Evolutionary conservation across 2,329 filamentous ascomycete genomes (phyloP).

Genomic region (Acephala macrosclerotiorum): DNA sequence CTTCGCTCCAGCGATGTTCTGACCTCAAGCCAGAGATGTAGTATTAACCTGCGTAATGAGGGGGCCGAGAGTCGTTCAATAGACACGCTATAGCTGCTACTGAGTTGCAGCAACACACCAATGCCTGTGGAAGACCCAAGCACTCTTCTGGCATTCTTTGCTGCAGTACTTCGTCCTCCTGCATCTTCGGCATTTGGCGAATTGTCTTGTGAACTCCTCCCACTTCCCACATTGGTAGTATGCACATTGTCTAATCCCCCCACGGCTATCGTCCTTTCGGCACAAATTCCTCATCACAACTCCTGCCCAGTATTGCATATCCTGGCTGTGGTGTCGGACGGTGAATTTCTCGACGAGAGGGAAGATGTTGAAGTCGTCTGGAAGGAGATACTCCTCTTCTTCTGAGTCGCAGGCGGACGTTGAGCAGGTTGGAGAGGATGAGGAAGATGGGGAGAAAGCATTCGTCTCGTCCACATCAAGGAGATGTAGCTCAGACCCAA

Average conservation of each 20-base stretch:
- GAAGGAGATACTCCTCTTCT: slow-evolving; percentile 82
- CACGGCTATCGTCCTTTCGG: slow-evolving; percentile 93
- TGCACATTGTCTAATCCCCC: slow-evolving; percentile 94
- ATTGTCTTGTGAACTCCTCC: slow-evolving; percentile 96
- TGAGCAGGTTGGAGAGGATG: slow-evolving; percentile 45
- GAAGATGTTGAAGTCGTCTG: slow-evolving; percentile 98
- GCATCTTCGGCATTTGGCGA: slow-evolving; percentile 96
- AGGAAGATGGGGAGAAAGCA: slow-evolving; percentile 41
- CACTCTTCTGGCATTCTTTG: slow-evolving; percentile 99
- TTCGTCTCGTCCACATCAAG: slow-evolving; percentile 73
- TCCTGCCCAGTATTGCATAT: slow-evolving; percentile 99
- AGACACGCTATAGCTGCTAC: slow-evolving; percentile 23
- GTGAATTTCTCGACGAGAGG: slow-evolving; percentile 98
- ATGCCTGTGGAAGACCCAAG: slow-evolving; percentile 97
- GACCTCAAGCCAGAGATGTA: slow-evolving; percentile 25
- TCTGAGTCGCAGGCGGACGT: slow-evolving; percentile 50
- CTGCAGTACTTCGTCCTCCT: slow-evolving; percentile 98
- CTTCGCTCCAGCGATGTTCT: slow-evolving; percentile 15
- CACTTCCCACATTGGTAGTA: slow-evolving; percentile 99
- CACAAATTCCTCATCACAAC: slow-evolving; percentile 99
- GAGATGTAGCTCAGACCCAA: slow-evolving; percentile 82
- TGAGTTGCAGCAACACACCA: slow-evolving; percentile 83
- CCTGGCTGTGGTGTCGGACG: slow-evolving; percentile 89
- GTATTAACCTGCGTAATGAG: slow-evolving; percentile 7
- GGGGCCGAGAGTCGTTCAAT: background rate